Percentiles rank a stretch among this genome's conserved stretches.
Evolutionary conservation across 2,329 filamentous ascomycete genomes (phyloP).

Genomic region (Chaetomiaceae sp.): DNA sequence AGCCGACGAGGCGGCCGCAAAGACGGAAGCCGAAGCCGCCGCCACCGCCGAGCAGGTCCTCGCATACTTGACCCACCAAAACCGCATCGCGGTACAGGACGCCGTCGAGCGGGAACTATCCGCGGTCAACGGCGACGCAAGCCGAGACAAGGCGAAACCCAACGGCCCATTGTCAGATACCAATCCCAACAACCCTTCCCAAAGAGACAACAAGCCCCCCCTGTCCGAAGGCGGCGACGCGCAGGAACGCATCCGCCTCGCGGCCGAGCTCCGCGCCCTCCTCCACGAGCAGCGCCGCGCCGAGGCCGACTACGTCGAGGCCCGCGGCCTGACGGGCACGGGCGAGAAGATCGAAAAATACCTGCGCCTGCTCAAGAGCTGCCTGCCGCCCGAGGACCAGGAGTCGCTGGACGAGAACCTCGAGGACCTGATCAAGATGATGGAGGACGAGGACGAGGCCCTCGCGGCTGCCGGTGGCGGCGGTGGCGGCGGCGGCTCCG

Average conservation of each 20-base stretch:
- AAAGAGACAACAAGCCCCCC: slow-evolving; percentile 35
- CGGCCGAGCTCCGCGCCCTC: slow-evolving; percentile 51
- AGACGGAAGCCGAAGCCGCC: slow-evolving; percentile 48
- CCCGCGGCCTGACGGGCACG: slow-evolving; percentile 63
- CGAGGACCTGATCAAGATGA: slow-evolving; percentile 56
- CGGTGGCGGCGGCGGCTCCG: not conserved
- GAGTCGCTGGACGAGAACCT: slow-evolving; percentile 64
- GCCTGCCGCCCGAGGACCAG: slow-evolving; percentile 60
- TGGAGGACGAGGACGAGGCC: slow-evolving; percentile 57
- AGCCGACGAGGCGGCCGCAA: slow-evolving; percentile 48
- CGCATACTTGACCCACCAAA: slow-evolving; percentile 41
- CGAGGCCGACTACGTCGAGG: slow-evolving; percentile 64
- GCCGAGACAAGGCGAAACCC: slow-evolving; percentile 25
- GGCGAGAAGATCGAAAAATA: slow-evolving; percentile 72
- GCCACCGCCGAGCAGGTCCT: slow-evolving; percentile 36
- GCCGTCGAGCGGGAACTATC: slow-evolving; percentile 47
- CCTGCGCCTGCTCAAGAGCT: slow-evolving; percentile 61
- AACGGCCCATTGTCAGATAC: slow-evolving; percentile 54
- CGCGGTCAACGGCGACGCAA: slow-evolving; percentile 43
- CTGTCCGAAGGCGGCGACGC: slow-evolving; percentile 37
- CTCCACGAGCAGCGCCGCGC: slow-evolving; percentile 56
- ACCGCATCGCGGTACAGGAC: slow-evolving; percentile 48
- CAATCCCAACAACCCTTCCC: slow-evolving; percentile 28
- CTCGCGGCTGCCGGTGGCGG: not conserved
- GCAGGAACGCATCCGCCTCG: slow-evolving; percentile 54